Evolutionary conservation across 176 grass and related monocot species (phyloP).

Genomic region (Eragrostis nindensis): DNA sequence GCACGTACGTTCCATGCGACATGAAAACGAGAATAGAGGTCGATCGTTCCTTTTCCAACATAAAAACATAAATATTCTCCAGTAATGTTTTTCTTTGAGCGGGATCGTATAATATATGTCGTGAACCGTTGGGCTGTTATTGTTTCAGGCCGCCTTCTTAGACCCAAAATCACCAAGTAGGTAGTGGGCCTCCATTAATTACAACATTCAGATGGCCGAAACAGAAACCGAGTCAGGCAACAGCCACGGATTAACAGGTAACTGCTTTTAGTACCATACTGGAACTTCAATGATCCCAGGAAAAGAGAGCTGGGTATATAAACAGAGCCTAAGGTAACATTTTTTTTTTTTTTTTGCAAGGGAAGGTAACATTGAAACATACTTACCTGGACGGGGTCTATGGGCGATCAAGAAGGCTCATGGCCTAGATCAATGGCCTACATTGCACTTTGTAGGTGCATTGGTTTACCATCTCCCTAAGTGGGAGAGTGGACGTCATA

Average conservation of each 20-base stretch:
- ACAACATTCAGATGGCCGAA: not conserved
- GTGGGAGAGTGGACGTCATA: slow-evolving; percentile 55
- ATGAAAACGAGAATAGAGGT: too few relatives aligned
- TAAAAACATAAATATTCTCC: too few relatives aligned
- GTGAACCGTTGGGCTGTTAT: too few relatives aligned
- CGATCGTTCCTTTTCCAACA: too few relatives aligned
- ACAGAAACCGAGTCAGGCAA: not conserved
- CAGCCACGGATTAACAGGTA: not conserved
- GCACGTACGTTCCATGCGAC: too few relatives aligned
- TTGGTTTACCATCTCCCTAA: slow-evolving; percentile 49
- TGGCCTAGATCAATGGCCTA: slow-evolving; percentile 19
- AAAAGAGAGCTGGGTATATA: not conserved
- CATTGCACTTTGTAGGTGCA: slow-evolving; percentile 35
- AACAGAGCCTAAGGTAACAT: not conserved
- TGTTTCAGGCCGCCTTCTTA: too few relatives aligned
- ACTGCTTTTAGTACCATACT: not conserved
- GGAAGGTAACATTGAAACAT: not conserved
- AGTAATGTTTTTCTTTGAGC: too few relatives aligned
- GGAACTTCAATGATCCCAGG: not conserved
- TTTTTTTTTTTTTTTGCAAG: too few relatives aligned
- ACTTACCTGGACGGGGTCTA: not conserved
- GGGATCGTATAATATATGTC: too few relatives aligned
- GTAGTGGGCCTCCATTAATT: not conserved
- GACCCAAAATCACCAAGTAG: not conserved
- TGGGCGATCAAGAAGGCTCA: not conserved